These are phyloP conservation scores for Talaromyces ruber DNA, from an alignment of 495 filamentous ascomycete species.

Conservation along the genomic window DNA sequence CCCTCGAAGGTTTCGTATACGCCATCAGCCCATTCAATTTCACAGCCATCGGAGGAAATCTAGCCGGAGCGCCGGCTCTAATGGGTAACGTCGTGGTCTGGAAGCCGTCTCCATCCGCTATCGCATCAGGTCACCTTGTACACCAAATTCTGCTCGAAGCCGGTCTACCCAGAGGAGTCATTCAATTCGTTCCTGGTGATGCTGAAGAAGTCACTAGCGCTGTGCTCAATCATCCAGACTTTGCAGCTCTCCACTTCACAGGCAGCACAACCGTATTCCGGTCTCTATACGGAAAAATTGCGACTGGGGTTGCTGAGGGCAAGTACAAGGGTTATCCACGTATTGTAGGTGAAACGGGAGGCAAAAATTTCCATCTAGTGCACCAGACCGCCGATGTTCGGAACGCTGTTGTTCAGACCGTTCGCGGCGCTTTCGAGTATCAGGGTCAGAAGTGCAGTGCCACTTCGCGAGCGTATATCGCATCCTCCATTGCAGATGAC, in stretches of 20 bases:
- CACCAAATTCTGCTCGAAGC: conserved; percentile 80
- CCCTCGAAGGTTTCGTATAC: conserved; percentile 82
- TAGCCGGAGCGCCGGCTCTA: conserved; percentile 65
- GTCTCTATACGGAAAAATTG: conserved; percentile 67
- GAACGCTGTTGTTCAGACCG: conserved; percentile 72
- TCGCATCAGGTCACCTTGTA: conserved; percentile 69
- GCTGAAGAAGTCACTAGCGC: conserved; percentile 67
- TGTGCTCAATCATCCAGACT: conserved; percentile 59
- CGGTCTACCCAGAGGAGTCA: conserved; percentile 68
- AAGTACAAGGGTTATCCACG: conserved; percentile 71
- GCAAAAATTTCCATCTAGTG: conserved; percentile 87
- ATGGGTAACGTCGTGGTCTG: conserved; percentile 83
- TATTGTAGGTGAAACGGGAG: conserved; percentile 80
- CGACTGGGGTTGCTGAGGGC: conserved; percentile 59
- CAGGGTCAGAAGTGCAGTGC: conserved; percentile 88
- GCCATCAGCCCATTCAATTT: conserved; percentile 85
- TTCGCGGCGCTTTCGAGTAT: conserved; percentile 84
- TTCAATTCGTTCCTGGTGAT: conserved; percentile 78
- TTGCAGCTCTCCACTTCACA: conserved; percentile 75
- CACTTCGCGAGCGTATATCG: conserved; percentile 67
- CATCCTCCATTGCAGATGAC: conserved; percentile 57
- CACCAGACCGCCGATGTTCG: conserved; percentile 64
- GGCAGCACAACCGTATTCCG: conserved; percentile 81
- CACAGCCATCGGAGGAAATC: conserved; percentile 77
- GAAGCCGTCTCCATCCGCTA: conserved; percentile 75